Conservation (phyloP, 2,329 filamentous ascomycete genomes). For the Salinomyces thailandicus region DNA sequence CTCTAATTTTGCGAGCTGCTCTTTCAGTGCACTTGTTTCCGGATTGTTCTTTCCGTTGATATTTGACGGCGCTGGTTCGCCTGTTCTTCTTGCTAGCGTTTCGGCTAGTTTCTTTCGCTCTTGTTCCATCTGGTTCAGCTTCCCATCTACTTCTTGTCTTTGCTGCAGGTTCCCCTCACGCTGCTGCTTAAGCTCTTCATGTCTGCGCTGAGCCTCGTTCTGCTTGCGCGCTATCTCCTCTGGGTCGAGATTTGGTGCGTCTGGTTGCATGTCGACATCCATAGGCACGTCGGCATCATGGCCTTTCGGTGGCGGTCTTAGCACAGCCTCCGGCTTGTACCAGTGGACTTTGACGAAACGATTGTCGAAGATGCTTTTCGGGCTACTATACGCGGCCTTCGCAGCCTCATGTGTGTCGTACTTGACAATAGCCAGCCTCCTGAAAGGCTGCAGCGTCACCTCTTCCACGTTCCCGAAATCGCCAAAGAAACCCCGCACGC, state of each 20-base stretch:
- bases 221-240: slow-evolving; percentile 60
- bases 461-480: slow-evolving; percentile 59
- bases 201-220: slow-evolving; percentile 57
- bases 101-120: slow-evolving; percentile 54
- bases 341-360: slow-evolving; percentile 78
- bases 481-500: slow-evolving; percentile 58
- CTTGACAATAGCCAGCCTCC: slow-evolving; percentile 58
- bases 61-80: slow-evolving; percentile 1
- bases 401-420: slow-evolving; percentile 57
- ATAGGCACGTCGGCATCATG: slow-evolving; percentile 4
- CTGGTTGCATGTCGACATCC: slow-evolving; percentile 3
- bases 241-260: slow-evolving; percentile 52
- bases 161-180: slow-evolving; percentile 53
- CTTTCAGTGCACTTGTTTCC: slow-evolving; percentile 56
- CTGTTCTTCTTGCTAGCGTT: slow-evolving; percentile 48
- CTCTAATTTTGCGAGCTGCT: slow-evolving; percentile 61
- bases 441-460: slow-evolving; percentile 55
- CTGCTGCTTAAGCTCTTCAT: slow-evolving; percentile 56
- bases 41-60: slow-evolving; percentile 23
- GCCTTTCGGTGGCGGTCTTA: slow-evolving; percentile 7
- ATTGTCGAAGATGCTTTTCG: slow-evolving; percentile 75
- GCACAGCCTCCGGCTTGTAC: slow-evolving; percentile 43
- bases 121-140: slow-evolving; percentile 52
- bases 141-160: slow-evolving; percentile 54
- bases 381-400: slow-evolving; percentile 60